A percentile compares a stretch with the other conserved stretches of the same genome.
phyloP scores from a whole-genome alignment of 805 yeast species.

The Pichia scutulata region DNA sequence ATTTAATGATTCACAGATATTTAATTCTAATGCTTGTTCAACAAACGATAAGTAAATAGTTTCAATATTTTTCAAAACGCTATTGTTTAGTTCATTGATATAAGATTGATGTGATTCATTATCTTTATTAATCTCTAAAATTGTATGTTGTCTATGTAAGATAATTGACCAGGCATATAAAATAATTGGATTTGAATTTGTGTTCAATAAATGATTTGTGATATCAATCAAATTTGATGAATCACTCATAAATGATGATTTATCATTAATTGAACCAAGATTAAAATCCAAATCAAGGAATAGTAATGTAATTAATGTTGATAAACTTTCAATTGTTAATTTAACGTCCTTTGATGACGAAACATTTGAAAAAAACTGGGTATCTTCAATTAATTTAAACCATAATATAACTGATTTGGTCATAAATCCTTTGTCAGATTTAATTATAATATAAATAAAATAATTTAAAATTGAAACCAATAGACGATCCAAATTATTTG shows the following conservation, averaged over 20 bases:
- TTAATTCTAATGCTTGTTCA: slow-evolving; percentile 30
- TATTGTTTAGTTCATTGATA: background rate
- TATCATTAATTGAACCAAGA: slow-evolving; percentile 33
- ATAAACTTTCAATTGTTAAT: slow-evolving; percentile 35
- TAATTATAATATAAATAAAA: slow-evolving; percentile 22
- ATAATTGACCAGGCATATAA: slow-evolving; percentile 63
- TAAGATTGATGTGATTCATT: slow-evolving; percentile 13
- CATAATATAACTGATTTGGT: slow-evolving; percentile 37
- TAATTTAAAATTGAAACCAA: slow-evolving; percentile 21
- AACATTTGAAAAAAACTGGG: slow-evolving; percentile 15
- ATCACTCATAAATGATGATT: slow-evolving; percentile 35
- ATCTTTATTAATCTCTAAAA: slow-evolving; percentile 27
- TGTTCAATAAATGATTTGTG: slow-evolving; percentile 18
- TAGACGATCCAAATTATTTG: slow-evolving; percentile 12
- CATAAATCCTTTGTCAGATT: slow-evolving; percentile 17
- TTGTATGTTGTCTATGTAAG: slow-evolving; percentile 42
- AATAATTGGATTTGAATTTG: slow-evolving; percentile 40
- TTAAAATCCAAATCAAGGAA: slow-evolving; percentile 51
- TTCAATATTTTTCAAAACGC: slow-evolving; percentile 17
- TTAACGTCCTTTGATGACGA: background rate
- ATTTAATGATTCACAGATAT: slow-evolving; percentile 40
- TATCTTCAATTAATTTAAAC: slow-evolving; percentile 44
- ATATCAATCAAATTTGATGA: slow-evolving; percentile 28
- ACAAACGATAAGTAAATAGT: slow-evolving; percentile 30
- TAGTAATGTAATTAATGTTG: slow-evolving; percentile 42